These are phyloP conservation scores for Chrysanthemum makinoi DNA, from an alignment of 129 eudicot species.

Conservation along the genomic window DNA sequence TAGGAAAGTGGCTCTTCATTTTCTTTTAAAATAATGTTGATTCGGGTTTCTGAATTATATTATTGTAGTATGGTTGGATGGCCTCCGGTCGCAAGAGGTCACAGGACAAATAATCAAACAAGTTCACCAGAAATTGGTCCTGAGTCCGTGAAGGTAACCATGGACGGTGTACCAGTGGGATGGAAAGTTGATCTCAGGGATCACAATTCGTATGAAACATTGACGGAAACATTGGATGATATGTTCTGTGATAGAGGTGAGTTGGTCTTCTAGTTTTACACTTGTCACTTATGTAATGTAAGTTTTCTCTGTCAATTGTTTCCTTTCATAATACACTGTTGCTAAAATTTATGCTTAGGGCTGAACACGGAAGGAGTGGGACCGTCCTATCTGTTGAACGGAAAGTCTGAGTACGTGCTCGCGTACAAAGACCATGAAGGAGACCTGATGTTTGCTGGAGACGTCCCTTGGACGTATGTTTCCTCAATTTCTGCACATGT, in stretches of 20 bases:
- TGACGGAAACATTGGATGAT: constrained; percentile 56
- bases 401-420: constrained; percentile 66
- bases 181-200: no score
- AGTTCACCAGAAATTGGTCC: no score
- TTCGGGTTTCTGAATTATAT: no score
- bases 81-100: no score
- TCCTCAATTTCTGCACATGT: background rate
- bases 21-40: no score
- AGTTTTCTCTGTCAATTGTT: no score
- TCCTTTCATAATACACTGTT: no score
- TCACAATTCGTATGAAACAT: constrained; percentile 42
- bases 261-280: background rate
- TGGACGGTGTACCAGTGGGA: no score
- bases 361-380: constrained; percentile 31
- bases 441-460: constrained; percentile 86
- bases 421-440: constrained; percentile 88
- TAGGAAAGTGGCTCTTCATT: no score
- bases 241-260: constrained; percentile 55
- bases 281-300: background rate
- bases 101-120: no score
- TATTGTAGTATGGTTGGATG: no score
- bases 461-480: constrained; percentile 40
- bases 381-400: constrained; percentile 52
- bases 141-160: no score
- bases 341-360: constrained; percentile 18